These are phyloP conservation scores for Eucalyptus albens DNA, from an alignment of 345 rosid species.

Conservation along the genomic window DNA sequence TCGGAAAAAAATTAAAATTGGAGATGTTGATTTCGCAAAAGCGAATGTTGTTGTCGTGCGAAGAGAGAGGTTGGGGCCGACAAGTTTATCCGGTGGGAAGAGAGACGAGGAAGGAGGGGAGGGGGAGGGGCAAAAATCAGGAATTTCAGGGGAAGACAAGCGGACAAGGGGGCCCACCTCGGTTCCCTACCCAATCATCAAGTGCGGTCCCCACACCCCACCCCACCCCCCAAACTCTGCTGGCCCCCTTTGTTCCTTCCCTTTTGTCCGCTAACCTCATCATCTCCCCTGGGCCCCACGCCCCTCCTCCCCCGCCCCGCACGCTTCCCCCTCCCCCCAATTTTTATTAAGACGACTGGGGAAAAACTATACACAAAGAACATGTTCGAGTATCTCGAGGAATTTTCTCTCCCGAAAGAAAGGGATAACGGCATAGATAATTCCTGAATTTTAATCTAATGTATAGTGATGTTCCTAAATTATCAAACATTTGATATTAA, in stretches of 20 bases:
- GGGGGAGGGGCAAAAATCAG: neutral
- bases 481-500: no score
- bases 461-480: fast-evolving
- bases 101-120: neutral
- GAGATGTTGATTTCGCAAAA: neutral
- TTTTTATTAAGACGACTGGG: no score
- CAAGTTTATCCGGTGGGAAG: neutral
- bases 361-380: no score
- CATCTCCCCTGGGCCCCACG: neutral
- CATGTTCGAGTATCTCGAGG: neutral
- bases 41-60: neutral
- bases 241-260: neutral
- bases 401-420: neutral
- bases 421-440: neutral
- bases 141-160: constrained; percentile 9
- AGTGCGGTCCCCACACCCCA: constrained; percentile 20
- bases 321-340: neutral
- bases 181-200: constrained; percentile 56
- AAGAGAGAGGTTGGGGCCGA: neutral
- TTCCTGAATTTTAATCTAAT: no score
- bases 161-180: constrained; percentile 28
- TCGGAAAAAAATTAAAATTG: no score
- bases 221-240: constrained; percentile 1
- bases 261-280: constrained; percentile 9
- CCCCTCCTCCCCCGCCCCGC: neutral